phyloP scores from a whole-genome alignment of 2,329 filamentous ascomycete genomes.

The Zymoseptoria pseudotritici region DNA sequence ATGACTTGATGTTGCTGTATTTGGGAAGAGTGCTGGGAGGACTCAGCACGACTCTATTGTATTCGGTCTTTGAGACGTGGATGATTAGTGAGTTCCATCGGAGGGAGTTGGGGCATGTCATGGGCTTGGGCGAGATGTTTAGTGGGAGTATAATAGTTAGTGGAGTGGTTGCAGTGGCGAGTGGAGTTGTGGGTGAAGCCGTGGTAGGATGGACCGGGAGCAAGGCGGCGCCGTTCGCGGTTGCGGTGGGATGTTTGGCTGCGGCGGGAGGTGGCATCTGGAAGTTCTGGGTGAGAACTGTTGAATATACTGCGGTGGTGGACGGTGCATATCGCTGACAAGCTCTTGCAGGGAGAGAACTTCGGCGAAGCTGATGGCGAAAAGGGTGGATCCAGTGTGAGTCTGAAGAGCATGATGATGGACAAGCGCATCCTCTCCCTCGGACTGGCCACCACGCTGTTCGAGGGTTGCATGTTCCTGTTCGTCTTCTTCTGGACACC shows the following conservation, averaged over 20 bases:
- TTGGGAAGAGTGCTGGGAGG: conserved; percentile 49
- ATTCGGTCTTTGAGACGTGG: conserved; percentile 55
- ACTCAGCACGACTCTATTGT: conserved; percentile 49
- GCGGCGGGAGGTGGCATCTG: conserved; percentile 42
- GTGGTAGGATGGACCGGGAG: conserved; percentile 43
- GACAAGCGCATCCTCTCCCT: conserved; percentile 47
- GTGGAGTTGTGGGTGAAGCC: conserved; percentile 47
- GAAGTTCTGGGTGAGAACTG: conserved; percentile 42
- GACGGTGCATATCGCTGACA: neutral
- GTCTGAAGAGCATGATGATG: conserved; percentile 6
- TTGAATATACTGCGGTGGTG: neutral
- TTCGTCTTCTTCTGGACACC: conserved; percentile 58
- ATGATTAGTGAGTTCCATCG: conserved; percentile 52
- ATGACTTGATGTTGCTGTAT: conserved; percentile 42
- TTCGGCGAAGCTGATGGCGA: conserved; percentile 33
- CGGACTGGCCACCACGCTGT: conserved; percentile 48
- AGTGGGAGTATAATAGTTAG: conserved; percentile 48
- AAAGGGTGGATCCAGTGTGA: conserved; percentile 1
- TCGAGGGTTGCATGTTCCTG: conserved; percentile 56
- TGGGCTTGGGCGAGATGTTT: conserved; percentile 46
- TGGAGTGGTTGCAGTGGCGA: conserved; percentile 48
- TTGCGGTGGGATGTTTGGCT: conserved; percentile 38
- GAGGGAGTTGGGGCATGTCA: conserved; percentile 30
- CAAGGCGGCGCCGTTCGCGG: conserved; percentile 47
- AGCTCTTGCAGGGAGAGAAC: conserved; percentile 41